Percentiles rank a stretch among this genome's conserved stretches.
Evolutionary conservation across 495 filamentous ascomycete species (phyloP).

Genomic region (Penicillium maclennaniae): DNA sequence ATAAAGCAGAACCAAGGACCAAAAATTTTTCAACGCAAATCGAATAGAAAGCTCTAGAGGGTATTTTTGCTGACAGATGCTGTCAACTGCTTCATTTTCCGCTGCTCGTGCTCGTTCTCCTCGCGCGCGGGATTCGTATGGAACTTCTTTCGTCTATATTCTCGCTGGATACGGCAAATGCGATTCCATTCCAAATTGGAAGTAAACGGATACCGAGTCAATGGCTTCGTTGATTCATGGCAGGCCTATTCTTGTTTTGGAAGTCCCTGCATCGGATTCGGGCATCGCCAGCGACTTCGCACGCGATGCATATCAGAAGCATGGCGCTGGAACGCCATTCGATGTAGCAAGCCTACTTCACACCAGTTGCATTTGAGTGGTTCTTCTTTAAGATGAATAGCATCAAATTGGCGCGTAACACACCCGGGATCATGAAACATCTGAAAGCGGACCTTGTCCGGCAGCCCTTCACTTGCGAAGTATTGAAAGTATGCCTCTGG

Average conservation of each 20-base stretch:
- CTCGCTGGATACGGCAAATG: too few relatives aligned
- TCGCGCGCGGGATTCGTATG: too few relatives aligned
- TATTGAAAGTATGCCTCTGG: conserved; percentile 8
- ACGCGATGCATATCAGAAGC: conserved; percentile 12
- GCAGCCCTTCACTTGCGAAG: conserved; percentile 4
- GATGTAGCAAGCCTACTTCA: conserved; percentile 14
- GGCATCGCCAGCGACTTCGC: conserved; percentile 11
- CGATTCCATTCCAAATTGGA: too few relatives aligned
- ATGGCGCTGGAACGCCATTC: conserved; percentile 15
- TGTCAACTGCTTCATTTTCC: too few relatives aligned
- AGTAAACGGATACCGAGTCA: too few relatives aligned
- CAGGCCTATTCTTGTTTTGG: conserved; percentile 2
- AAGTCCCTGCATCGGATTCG: conserved; percentile 6
- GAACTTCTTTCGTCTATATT: too few relatives aligned
- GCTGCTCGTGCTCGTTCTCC: too few relatives aligned
- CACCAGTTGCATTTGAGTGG: conserved; percentile 13
- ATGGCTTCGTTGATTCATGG: too few relatives aligned
- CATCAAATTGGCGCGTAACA: conserved; percentile 6
- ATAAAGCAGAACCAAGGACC: too few relatives aligned
- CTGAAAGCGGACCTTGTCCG: conserved; percentile 5
- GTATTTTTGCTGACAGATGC: too few relatives aligned
- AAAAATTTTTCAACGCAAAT: too few relatives aligned
- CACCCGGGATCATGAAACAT: conserved; percentile 4
- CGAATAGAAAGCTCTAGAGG: too few relatives aligned
- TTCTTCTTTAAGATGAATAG: conserved; percentile 11